phyloP scores from a whole-genome alignment of 1,139 yeast genomes.

The Sugiyamaella paludigena region DNA sequence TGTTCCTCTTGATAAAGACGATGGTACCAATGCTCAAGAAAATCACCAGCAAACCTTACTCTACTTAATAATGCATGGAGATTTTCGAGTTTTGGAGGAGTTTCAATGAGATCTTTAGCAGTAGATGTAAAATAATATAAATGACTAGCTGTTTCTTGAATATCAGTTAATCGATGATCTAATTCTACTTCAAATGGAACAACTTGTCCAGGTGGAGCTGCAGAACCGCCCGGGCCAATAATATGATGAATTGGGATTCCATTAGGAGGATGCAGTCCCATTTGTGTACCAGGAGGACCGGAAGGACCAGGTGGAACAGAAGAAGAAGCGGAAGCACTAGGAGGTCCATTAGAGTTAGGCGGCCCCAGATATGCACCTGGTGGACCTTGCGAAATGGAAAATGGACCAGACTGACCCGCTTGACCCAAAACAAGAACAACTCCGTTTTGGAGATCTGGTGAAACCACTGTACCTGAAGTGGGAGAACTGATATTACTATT shows the following conservation, averaged over 20 bases:
- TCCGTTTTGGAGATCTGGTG: background rate
- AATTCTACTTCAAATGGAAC: conserved; percentile 9
- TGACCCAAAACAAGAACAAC: background rate
- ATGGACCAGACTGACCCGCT: background rate
- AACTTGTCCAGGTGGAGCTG: background rate
- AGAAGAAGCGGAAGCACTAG: background rate
- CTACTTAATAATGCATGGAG: conserved; percentile 24
- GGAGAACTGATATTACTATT: background rate
- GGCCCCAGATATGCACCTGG: background rate
- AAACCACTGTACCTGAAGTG: background rate
- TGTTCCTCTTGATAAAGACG: conserved; percentile 22
- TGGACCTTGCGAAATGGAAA: no score
- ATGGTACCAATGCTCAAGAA: conserved; percentile 26
- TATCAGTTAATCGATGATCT: conserved; percentile 20
- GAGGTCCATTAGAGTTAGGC: background rate
- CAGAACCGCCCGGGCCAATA: no score
- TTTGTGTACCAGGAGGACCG: background rate
- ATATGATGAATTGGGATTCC: background rate
- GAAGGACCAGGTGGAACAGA: background rate
- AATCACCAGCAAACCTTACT: conserved; percentile 21
- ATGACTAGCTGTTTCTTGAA: conserved; percentile 27
- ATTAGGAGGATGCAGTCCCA: background rate
- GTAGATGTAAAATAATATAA: conserved; percentile 23
- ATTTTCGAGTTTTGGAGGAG: conserved; percentile 21
- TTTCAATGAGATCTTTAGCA: conserved; percentile 17